Evolutionary conservation across 2,329 filamentous ascomycete species (phyloP).

Genomic region (Neonectria sp.): DNA sequence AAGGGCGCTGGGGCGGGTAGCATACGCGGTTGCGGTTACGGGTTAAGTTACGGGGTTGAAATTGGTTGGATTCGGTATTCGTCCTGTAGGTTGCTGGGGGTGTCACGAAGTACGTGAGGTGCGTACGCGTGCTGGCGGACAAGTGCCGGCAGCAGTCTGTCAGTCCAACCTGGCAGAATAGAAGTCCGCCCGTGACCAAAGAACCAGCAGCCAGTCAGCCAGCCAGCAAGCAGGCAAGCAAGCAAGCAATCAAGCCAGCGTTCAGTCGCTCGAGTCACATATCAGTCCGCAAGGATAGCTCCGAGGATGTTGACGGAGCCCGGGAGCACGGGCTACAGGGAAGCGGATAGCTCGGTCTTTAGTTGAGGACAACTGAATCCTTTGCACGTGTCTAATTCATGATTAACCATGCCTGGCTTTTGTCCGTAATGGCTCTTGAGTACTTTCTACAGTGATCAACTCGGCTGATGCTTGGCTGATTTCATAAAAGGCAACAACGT

Average conservation of each 20-base stretch:
- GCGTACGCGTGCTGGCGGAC: no score
- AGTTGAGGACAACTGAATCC: background rate
- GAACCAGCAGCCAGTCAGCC: no score
- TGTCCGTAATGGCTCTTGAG: no score
- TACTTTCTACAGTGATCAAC: no score
- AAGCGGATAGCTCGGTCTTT: background rate
- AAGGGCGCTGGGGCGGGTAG: constrained; percentile 1
- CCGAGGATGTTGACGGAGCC: no score
- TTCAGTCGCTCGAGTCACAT: no score
- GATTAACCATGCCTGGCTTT: no score
- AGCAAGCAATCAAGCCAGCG: no score
- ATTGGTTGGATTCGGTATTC: constrained; percentile 2
- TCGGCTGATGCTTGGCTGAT: background rate
- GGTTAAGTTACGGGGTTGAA: constrained; percentile 1
- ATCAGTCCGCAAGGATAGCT: no score
- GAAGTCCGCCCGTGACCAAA: no score
- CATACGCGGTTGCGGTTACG: constrained; percentile 16
- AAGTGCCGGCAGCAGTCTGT: background rate
- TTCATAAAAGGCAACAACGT: background rate
- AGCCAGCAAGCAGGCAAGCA: no score
- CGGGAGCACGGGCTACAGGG: background rate
- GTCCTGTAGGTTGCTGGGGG: background rate
- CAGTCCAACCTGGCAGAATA: no score
- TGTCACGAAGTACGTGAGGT: background rate
- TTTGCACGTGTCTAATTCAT: background rate